A percentile compares a stretch with the other conserved stretches of the same genome.
These are phyloP conservation scores for Serpula lacrymans DNA, from an alignment of 768 basidiomycete genomes.

Conservation along the genomic window DNA sequence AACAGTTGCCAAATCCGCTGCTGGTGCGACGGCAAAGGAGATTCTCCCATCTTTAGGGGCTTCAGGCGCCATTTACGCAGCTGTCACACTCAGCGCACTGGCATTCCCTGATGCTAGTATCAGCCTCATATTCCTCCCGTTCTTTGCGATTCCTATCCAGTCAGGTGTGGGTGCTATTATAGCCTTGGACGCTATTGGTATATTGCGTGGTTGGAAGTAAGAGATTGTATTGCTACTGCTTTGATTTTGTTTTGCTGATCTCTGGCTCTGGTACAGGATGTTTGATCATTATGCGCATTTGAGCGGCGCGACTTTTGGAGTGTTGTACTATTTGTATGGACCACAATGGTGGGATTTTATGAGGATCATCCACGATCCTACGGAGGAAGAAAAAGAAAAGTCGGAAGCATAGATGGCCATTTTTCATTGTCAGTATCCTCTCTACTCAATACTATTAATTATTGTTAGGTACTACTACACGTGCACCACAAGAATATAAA, in stretches of 20 bases:
- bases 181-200: slow-evolving; percentile 70
- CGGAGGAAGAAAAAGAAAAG: too few species aligned
- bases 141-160: slow-evolving; percentile 76
- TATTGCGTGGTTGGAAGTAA: slow-evolving; percentile 81
- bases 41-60: slow-evolving; percentile 75
- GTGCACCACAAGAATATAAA: too few species aligned
- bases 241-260: slow-evolving; percentile 1
- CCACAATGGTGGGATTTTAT: slow-evolving; percentile 42
- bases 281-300: slow-evolving; percentile 76
- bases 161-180: slow-evolving; percentile 71
- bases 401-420: too few species aligned
- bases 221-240: slow-evolving; percentile 19
- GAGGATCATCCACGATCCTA: too few species aligned
- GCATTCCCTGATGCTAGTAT: slow-evolving; percentile 79
- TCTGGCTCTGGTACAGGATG: slow-evolving; percentile 12
- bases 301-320: slow-evolving; percentile 83
- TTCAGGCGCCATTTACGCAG: slow-evolving; percentile 82
- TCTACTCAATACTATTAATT: too few species aligned
- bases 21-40: slow-evolving; percentile 25
- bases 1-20: slow-evolving; percentile 26
- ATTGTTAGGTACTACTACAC: too few species aligned
- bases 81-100: slow-evolving; percentile 71
- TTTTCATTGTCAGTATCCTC: too few species aligned
- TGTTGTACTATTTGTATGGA: slow-evolving; percentile 68
- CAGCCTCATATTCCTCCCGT: slow-evolving; percentile 74